Conservation (phyloP, 768 basidiomycete species). For the Boletus reticulatus region DNA sequence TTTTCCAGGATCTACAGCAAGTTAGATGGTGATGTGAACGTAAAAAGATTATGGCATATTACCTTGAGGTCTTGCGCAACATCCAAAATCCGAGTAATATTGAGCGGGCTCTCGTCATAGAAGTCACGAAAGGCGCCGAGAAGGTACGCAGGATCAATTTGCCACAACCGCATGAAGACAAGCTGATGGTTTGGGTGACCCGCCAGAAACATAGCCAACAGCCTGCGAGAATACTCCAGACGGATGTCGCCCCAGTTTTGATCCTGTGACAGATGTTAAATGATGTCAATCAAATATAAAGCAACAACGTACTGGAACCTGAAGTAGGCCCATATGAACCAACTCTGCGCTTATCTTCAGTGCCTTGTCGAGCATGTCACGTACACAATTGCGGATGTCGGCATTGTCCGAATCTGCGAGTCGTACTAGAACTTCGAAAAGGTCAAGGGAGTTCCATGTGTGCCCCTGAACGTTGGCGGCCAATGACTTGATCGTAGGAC, state of each 20-base stretch:
- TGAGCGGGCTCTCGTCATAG: constrained; percentile 88
- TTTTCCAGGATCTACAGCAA: constrained; percentile 76
- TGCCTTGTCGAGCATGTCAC: constrained; percentile 92
- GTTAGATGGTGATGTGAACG: constrained; percentile 1
- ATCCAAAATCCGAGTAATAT: constrained; percentile 92
- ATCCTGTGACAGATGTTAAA: constrained; percentile 42
- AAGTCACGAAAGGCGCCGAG: constrained; percentile 88
- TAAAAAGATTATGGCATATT: constrained; percentile 20
- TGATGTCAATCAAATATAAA: neutral
- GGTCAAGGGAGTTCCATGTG: constrained; percentile 92
- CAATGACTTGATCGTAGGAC: constrained; percentile 88
- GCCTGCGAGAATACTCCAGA: constrained; percentile 79
- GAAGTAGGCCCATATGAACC: constrained; percentile 89
- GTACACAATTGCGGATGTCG: constrained; percentile 74
- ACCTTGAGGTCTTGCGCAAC: constrained; percentile 95
- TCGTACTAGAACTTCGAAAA: constrained; percentile 85
- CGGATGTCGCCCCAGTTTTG: constrained; percentile 87
- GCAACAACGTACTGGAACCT: constrained; percentile 70
- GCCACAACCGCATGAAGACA: constrained; percentile 96
- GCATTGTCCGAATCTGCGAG: constrained; percentile 67
- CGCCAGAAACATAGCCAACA: constrained; percentile 86
- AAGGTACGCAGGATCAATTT: constrained; percentile 82
- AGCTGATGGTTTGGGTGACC: constrained; percentile 95
- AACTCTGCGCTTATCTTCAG: constrained; percentile 92
- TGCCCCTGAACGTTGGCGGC: constrained; percentile 89